Evolutionary conservation across 768 basidiomycete species (phyloP).

Genomic region (Pleurotus tuber-regium): DNA sequence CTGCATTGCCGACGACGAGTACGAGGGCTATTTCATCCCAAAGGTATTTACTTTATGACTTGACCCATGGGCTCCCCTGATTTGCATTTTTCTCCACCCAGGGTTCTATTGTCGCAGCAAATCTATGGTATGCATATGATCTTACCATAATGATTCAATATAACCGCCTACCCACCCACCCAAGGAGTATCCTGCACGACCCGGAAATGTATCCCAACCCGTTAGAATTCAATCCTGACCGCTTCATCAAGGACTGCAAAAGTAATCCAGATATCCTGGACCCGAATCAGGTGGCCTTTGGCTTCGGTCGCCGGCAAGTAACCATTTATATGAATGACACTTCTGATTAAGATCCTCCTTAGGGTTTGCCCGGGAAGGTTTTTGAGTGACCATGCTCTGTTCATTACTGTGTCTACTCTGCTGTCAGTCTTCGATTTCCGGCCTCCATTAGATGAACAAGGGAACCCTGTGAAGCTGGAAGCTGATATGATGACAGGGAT

Average conservation of each 20-base stretch:
- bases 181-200: slow-evolving; percentile 33
- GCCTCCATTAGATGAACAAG: slow-evolving; percentile 9
- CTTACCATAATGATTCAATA: slow-evolving; percentile 3
- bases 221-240: slow-evolving; percentile 40
- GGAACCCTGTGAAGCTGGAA: not conserved
- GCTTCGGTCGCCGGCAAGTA: slow-evolving; percentile 27
- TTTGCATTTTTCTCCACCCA: not conserved
- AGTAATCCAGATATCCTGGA: slow-evolving; percentile 31
- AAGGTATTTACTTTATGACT: slow-evolving; percentile 24
- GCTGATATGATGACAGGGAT: slow-evolving; percentile 7
- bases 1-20: slow-evolving; percentile 39
- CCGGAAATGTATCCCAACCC: slow-evolving; percentile 33
- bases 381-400: not conserved
- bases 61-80: not conserved
- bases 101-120: slow-evolving; percentile 30
- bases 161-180: not conserved
- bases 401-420: slow-evolving; percentile 6
- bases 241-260: slow-evolving; percentile 42
- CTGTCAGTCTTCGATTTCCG: slow-evolving; percentile 9
- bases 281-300: slow-evolving; percentile 33
- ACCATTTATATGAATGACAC: no score
- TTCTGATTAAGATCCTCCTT: no score
- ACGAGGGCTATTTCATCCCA: slow-evolving; percentile 43
- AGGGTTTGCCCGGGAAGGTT: slow-evolving; percentile 9
- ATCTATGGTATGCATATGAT: slow-evolving; percentile 28